Percentiles rank a stretch among this genome's conserved stretches.
These are phyloP conservation scores for Poa pratensis DNA, from an alignment of 176 grass and related monocot genomes.

Conservation along the genomic window DNA sequence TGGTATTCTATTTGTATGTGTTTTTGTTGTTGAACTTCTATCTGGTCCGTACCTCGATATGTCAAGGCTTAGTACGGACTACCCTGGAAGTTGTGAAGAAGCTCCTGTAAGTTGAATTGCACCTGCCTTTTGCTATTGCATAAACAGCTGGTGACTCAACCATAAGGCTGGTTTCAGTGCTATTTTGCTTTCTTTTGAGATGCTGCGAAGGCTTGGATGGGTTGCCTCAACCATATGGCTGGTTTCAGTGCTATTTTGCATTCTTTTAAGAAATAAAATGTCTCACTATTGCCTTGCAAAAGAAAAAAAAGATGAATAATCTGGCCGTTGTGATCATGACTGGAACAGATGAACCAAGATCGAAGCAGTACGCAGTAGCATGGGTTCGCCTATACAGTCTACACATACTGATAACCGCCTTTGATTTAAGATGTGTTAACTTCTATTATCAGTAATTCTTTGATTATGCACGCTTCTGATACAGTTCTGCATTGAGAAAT, in stretches of 20 bases:
- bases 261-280: not conserved
- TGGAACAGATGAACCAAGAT: not conserved
- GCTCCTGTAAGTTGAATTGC: not conserved
- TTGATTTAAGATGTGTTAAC: too few relatives aligned
- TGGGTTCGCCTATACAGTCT: too few relatives aligned
- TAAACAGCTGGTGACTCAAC: not conserved
- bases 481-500: too few relatives aligned
- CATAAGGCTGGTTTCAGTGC: too few relatives aligned
- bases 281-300: not conserved
- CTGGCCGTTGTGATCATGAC: not conserved
- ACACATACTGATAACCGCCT: too few relatives aligned
- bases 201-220: too few relatives aligned
- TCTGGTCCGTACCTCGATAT: not conserved
- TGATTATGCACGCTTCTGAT: too few relatives aligned
- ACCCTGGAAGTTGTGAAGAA: not conserved
- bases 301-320: not conserved
- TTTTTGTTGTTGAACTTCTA: not conserved
- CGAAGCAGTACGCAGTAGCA: not conserved
- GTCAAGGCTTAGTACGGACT: not conserved
- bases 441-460: too few relatives aligned
- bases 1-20: not conserved
- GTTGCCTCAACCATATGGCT: too few relatives aligned
- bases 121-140: not conserved
- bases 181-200: not conserved
- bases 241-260: too few relatives aligned